These are phyloP conservation scores for Phlyctochytrium bullatum DNA, from an alignment of 192 early-diverging fungal species.

Conservation along the genomic window DNA sequence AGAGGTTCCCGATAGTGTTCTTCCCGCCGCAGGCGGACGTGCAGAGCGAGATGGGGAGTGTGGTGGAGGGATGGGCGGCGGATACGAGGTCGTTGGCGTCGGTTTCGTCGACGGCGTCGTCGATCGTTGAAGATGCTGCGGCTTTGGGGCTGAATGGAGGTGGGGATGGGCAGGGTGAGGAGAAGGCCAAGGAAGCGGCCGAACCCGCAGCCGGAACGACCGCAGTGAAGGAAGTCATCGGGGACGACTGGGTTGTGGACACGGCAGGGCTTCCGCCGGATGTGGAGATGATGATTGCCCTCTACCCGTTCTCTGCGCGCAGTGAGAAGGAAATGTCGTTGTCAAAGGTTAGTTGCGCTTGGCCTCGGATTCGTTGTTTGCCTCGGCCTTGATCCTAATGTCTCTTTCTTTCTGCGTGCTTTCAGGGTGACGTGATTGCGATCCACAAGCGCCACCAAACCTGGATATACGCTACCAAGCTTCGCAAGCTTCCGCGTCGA, in stretches of 20 bases:
- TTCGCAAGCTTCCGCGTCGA: too few relatives aligned
- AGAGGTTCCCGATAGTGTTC: constrained; percentile 41
- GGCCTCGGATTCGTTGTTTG: too few relatives aligned
- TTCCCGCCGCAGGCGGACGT: constrained; percentile 40
- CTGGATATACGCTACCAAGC: constrained; percentile 46
- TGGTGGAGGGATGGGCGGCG: too few relatives aligned
- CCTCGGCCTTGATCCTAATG: not conserved
- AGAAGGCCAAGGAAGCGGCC: not conserved
- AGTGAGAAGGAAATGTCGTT: constrained; percentile 45
- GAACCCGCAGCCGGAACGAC: too few relatives aligned
- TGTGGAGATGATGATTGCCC: constrained; percentile 38
- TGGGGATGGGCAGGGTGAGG: too few relatives aligned
- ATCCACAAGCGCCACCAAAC: constrained; percentile 43
- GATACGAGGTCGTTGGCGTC: not conserved
- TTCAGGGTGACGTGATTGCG: constrained; percentile 40
- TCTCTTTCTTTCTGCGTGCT: not conserved
- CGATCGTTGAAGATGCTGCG: too few relatives aligned
- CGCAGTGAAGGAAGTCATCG: too few relatives aligned
- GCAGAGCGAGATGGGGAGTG: constrained; percentile 43
- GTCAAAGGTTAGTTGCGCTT: constrained; percentile 42
- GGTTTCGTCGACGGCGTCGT: too few relatives aligned
- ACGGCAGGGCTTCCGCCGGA: too few relatives aligned
- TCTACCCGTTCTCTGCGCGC: constrained; percentile 35
- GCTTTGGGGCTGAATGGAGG: too few relatives aligned
- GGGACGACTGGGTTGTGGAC: too few relatives aligned